Conservation (phyloP, 352 stramenopile species). For the Phytophthora palmivora region DNA sequence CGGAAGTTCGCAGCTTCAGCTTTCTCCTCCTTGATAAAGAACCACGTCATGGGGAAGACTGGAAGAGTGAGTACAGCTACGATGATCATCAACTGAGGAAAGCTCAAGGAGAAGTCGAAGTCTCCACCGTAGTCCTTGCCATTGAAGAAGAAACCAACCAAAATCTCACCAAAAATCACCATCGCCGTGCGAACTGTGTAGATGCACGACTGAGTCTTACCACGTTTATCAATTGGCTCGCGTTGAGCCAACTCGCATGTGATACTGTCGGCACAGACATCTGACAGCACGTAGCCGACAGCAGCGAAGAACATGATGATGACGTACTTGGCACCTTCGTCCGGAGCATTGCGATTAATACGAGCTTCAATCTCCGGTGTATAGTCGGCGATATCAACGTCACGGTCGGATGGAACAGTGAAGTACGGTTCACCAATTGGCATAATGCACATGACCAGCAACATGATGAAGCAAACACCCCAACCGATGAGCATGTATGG, state of each 20-base stretch:
- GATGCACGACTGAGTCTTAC: slow-evolving; percentile 54
- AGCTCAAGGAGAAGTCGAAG: slow-evolving; percentile 32
- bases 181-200: slow-evolving; percentile 48
- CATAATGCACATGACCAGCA: slow-evolving; percentile 51
- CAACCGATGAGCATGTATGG: slow-evolving; percentile 68
- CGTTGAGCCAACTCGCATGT: slow-evolving; percentile 59
- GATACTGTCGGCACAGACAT: too few relatives aligned
- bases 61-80: slow-evolving; percentile 39
- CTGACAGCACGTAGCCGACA: too few relatives aligned
- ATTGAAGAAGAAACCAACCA: slow-evolving; percentile 63
- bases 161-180: slow-evolving; percentile 43
- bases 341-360: slow-evolving; percentile 45
- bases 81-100: slow-evolving; percentile 48
- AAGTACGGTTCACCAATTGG: slow-evolving; percentile 60
- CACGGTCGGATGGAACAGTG: slow-evolving; percentile 17
- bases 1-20: background rate
- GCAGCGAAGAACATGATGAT: too few relatives aligned
- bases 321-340: too few relatives aligned
- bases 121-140: slow-evolving; percentile 30
- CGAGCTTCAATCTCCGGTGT: slow-evolving; percentile 27
- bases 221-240: slow-evolving; percentile 51
- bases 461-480: slow-evolving; percentile 49
- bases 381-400: too few relatives aligned
- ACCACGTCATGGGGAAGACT: slow-evolving; percentile 28
- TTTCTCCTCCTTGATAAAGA: slow-evolving; percentile 25